These are phyloP conservation scores for Zygosaccharomyces kombuchaensis DNA, from an alignment of 805 yeast species.

Conservation along the genomic window DNA sequence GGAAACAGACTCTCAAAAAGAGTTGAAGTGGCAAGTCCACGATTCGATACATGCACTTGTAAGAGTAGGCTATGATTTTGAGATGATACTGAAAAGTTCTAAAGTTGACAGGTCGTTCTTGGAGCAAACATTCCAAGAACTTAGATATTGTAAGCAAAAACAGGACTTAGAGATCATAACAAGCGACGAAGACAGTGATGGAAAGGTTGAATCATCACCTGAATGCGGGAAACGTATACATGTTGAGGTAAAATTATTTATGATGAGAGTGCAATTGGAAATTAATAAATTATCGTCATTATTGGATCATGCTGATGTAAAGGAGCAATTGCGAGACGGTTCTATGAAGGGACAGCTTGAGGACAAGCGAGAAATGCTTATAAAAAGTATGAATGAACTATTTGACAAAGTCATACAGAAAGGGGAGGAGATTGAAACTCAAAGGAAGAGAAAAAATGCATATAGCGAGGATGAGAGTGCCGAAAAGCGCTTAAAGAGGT, in stretches of 20 bases:
- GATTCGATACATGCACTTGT: constrained; percentile 9
- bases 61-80: constrained; percentile 8
- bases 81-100: constrained; percentile 8
- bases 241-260: constrained; percentile 11
- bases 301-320: not conserved
- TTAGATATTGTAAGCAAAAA: constrained; percentile 3
- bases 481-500: not conserved
- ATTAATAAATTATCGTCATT: constrained; percentile 5
- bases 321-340: constrained; percentile 6
- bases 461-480: not conserved
- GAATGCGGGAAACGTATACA: constrained; percentile 4
- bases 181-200: not conserved
- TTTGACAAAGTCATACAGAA: constrained; percentile 4
- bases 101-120: constrained; percentile 11
- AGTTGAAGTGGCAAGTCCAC: constrained; percentile 4
- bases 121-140: constrained; percentile 9
- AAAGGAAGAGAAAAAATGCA: not conserved
- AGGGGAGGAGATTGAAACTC: not conserved
- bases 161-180: constrained; percentile 5
- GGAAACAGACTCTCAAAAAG: not conserved
- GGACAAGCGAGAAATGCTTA: not conserved
- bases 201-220: not conserved
- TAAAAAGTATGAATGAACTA: constrained; percentile 3
- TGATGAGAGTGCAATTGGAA: constrained; percentile 10
- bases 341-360: not conserved